phyloP scores from a whole-genome alignment of 164 flowering plant species.

The Piper betle region DNA sequence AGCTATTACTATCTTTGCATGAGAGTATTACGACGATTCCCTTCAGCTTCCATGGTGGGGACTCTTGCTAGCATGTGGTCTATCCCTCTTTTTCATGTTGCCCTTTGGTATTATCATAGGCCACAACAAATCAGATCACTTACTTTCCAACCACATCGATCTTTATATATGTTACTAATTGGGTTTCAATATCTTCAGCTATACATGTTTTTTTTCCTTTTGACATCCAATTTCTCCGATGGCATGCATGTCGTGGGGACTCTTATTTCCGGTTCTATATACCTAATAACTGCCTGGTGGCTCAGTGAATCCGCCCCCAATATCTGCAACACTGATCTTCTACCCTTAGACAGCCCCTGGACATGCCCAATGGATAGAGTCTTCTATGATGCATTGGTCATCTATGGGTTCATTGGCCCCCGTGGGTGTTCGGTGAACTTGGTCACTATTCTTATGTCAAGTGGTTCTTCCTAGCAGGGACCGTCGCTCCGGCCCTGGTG shows the following conservation, averaged over 20 bases:
- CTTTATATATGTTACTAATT: too few relatives aligned
- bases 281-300: constrained; percentile 85
- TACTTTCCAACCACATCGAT: too few relatives aligned
- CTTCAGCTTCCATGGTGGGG: constrained; percentile 96
- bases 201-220: background rate
- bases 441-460: constrained; percentile 48
- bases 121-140: constrained; percentile 73
- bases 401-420: constrained; percentile 91
- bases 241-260: constrained; percentile 76
- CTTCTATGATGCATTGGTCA: constrained; percentile 76
- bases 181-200: too few relatives aligned
- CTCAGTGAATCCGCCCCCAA: constrained; percentile 53
- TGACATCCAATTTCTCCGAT: background rate
- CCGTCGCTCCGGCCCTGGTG: constrained; percentile 61
- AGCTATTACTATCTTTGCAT: constrained; percentile 45
- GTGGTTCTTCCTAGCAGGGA: constrained; percentile 80
- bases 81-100: constrained; percentile 75
- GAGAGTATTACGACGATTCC: constrained; percentile 54
- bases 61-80: constrained; percentile 52
- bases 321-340: constrained; percentile 35
- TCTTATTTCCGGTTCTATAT: constrained; percentile 40
- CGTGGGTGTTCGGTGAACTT: constrained; percentile 61
- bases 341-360: constrained; percentile 50
- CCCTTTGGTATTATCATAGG: constrained; percentile 84
- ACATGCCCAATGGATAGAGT: constrained; percentile 74